A percentile compares a stretch with the other conserved stretches of the same genome.
Conservation (phyloP, 129 eudicot genomes). For the Tagetes patula region DNA sequence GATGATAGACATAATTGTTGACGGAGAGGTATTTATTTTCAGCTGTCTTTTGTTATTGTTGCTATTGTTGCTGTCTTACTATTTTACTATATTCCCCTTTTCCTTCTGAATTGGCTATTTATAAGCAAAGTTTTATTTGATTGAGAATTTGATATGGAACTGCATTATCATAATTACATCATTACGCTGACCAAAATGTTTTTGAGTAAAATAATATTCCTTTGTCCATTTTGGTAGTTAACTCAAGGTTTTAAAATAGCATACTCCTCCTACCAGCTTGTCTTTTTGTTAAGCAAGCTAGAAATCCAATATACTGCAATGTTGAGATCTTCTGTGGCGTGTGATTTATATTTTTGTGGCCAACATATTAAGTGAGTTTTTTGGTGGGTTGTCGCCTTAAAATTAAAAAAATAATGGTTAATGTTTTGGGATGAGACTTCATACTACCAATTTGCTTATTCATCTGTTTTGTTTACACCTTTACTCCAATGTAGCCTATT, state of each 20-base stretch:
- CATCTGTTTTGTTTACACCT: neutral
- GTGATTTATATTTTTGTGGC: neutral
- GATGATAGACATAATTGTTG: slow-evolving; percentile 91
- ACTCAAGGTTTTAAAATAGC: slow-evolving; percentile 3
- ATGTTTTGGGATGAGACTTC: neutral
- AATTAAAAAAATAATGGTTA: neutral
- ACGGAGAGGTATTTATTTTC: slow-evolving; percentile 78
- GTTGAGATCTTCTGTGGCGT: slow-evolving; percentile 1
- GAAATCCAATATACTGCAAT: neutral
- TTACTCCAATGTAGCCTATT: neutral
- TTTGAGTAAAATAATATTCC: neutral
- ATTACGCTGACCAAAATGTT: neutral
- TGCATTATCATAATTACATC: neutral
- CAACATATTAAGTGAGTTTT: neutral
- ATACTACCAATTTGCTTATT: neutral
- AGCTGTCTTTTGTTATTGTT: slow-evolving; percentile 1
- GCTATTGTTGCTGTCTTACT: slow-evolving; percentile 5
- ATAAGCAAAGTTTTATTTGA: neutral
- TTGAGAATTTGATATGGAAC: neutral
- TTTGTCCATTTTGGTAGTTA: no score
- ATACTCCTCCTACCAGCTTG: neutral
- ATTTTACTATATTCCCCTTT: slow-evolving; percentile 5
- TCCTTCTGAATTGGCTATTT: neutral
- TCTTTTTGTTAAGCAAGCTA: neutral
- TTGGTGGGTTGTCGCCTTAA: neutral